Conservation (phyloP, 1,284 basidiomycete genomes). For the Ustilago vetiveriae region DNA sequence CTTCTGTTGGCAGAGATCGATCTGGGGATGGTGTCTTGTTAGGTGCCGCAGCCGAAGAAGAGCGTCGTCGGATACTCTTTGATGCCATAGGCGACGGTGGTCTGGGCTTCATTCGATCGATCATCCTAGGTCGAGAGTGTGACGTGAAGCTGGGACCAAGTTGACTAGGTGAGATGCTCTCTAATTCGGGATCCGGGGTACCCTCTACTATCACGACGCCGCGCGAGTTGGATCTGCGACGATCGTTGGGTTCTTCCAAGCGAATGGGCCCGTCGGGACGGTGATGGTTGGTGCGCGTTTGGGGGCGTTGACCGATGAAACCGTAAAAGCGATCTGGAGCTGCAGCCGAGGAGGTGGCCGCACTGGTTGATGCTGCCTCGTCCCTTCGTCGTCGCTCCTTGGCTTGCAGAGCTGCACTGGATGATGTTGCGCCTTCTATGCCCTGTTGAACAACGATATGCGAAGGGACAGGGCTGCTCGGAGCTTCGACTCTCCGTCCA, state of each 20-base stretch:
- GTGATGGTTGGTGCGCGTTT: background rate
- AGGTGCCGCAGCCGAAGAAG: background rate
- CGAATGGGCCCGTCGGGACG: constrained; percentile 10
- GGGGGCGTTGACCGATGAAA: background rate
- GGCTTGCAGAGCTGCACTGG: constrained; percentile 16
- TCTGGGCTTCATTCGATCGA: constrained; percentile 17
- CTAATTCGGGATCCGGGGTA: background rate
- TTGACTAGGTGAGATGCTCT: background rate
- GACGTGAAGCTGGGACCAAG: background rate
- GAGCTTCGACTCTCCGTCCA: background rate
- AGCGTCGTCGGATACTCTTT: background rate
- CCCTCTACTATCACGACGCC: background rate
- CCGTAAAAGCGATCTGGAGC: constrained; percentile 6
- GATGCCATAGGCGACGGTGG: background rate
- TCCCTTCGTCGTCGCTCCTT: constrained; percentile 8
- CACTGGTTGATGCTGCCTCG: background rate
- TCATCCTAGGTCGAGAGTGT: constrained; percentile 1
- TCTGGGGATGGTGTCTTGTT: background rate
- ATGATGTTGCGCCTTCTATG: too few species aligned
- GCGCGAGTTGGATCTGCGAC: background rate
- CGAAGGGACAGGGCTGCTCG: background rate
- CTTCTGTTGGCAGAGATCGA: background rate
- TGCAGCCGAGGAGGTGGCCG: background rate
- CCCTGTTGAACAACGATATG: too few species aligned
- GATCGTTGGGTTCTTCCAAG: constrained; percentile 11